A percentile compares a stretch with the other conserved stretches of the same genome.
phyloP scores from a whole-genome alignment of 2,329 filamentous ascomycete species.

The Zymoseptoria brevis region DNA sequence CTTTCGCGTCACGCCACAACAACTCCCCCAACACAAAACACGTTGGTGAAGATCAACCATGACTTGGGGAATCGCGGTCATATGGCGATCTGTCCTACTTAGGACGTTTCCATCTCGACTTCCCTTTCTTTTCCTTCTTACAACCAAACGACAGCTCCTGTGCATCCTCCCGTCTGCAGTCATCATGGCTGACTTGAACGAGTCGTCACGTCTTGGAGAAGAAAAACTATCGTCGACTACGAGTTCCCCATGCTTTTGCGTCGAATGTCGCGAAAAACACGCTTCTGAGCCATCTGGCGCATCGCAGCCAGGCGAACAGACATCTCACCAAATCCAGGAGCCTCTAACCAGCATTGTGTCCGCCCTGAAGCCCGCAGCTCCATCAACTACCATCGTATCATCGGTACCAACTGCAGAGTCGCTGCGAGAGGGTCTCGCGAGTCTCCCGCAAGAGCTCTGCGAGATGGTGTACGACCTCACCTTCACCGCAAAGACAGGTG shows the following conservation, averaged over 20 bases:
- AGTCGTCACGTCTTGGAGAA: not conserved
- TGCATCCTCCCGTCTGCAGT: not conserved
- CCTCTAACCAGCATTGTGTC: not conserved
- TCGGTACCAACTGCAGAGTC: not conserved
- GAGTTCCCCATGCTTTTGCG: no score
- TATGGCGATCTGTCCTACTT: not conserved
- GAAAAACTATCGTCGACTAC: no score
- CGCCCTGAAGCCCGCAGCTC: not conserved
- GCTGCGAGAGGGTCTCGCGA: not conserved
- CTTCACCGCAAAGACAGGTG: constrained; percentile 2
- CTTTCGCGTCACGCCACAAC: not conserved
- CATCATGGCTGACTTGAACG: not conserved
- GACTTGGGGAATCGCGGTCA: not conserved
- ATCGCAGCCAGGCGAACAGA: not conserved
- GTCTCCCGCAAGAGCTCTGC: constrained; percentile 7
- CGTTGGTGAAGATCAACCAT: not conserved
- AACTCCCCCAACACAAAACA: not conserved
- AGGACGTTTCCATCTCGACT: not conserved
- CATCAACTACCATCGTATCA: not conserved
- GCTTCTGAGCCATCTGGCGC: not conserved
- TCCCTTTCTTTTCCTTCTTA: not conserved
- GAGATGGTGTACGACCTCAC: constrained; percentile 3
- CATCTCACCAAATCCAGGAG: not conserved
- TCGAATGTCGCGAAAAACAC: not conserved
- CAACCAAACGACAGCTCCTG: not conserved